Evolutionary conservation across 2,329 filamentous ascomycete genomes (phyloP), one percentile per base, ranked within the genome.

Genomic region (Pseudogymnoascus sp.): DNA sequence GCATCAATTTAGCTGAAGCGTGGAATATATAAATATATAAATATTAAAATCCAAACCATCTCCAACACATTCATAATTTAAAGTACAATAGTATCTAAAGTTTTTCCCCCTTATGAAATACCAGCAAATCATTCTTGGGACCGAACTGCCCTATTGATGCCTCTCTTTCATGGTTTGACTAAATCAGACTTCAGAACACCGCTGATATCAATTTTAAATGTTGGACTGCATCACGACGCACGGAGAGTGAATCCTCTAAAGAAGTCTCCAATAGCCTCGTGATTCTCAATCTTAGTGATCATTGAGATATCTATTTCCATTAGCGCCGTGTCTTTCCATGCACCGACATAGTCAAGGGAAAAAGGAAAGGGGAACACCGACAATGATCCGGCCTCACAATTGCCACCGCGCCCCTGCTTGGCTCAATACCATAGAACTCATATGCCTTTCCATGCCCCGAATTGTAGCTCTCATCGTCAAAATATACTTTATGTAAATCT

Each of bases 341-440:
- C 42, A 44, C 18, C 11, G n/a, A 2, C 12, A 2, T 28, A 21
- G 42, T 33, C 12, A 25, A 10, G 21, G 37, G 8, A 64, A 38
- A 23, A 12, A 25, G 6, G 8, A 35, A 60, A 25, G n/a, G 38
- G 8, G 56, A 5, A 12, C 42, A 73, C 80, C 74, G 72, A 83
- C 82, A 84, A 74, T 86, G 84, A 74, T 87, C 84, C 1, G 84
- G 85, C 12, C 85, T 76, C 7, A 86, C 78, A 64, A 87, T 74
- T 0, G 83, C 76, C 4, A 85, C 65, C 0, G 77, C 79, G 0
- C 82, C 81, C 33, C 71, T 63, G 4, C 72, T 66, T 0, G 76
- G 71, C 62, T 80, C 76, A 11, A 87, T 74, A 0, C 82, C 82
- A 44, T 84, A 84, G 7, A 74, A 74, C 59, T 83, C 75, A 66